phyloP scores from a whole-genome alignment of 2,329 filamentous ascomycete genomes.

The Coleophoma cylindrospora region DNA sequence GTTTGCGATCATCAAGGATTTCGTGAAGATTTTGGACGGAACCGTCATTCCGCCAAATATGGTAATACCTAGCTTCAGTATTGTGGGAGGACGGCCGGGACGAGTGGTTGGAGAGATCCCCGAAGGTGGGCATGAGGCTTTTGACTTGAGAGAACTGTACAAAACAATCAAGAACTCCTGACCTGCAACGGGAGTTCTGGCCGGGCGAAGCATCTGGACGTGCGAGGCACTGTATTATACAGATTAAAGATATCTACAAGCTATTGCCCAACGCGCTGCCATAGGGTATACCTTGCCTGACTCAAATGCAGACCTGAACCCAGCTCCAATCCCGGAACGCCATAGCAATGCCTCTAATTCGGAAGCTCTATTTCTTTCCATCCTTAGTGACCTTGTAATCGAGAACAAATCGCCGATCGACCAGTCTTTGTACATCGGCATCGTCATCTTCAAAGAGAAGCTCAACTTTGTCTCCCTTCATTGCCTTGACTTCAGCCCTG shows the following conservation, averaged over 20 bases:
- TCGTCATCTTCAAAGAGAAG: conserved; percentile 79
- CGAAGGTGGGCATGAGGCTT: conserved; percentile 61
- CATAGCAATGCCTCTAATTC: not conserved
- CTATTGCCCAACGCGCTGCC: not conserved
- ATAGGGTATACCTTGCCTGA: not conserved
- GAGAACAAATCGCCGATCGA: conserved; percentile 71
- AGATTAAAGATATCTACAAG: too few species aligned
- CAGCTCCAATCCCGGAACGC: not conserved
- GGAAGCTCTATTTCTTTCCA: not conserved
- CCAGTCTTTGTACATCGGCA: conserved; percentile 66
- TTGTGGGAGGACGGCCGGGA: conserved; percentile 81
- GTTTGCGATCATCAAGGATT: conserved; percentile 91
- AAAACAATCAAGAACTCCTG: conserved; percentile 53
- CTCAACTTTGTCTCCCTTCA: conserved; percentile 51
- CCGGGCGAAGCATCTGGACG: too few species aligned
- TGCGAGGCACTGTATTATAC: too few species aligned
- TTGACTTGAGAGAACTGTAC: conserved; percentile 60
- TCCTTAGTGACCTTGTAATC: conserved; percentile 44
- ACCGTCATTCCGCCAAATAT: conserved; percentile 81
- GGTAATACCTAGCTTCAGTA: conserved; percentile 87
- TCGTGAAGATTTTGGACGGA: conserved; percentile 80
- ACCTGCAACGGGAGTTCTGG: too few species aligned
- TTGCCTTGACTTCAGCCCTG: conserved; percentile 74
- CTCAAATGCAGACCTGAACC: not conserved
- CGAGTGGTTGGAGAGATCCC: conserved; percentile 77